A percentile compares a stretch with the other conserved stretches of the same genome.
Conservation (phyloP, 352 stramenopile genomes). For the Globisporangium paddicum region DNA sequence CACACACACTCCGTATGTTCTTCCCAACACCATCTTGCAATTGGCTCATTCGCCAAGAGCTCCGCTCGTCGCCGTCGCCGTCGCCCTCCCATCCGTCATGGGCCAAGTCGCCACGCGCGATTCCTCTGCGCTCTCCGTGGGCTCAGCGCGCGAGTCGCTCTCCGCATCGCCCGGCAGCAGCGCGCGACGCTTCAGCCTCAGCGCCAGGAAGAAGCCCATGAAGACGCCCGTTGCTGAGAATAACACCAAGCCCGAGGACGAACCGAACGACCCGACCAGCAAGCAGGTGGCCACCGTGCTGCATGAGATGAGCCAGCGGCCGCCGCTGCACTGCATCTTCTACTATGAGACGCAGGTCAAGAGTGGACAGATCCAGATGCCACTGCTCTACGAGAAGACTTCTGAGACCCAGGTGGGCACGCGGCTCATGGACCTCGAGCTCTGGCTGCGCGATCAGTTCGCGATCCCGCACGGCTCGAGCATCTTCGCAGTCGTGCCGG, state of each 20-base stretch:
- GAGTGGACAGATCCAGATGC: conserved; percentile 49
- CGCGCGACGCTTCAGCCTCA: not conserved
- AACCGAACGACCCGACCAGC: not conserved
- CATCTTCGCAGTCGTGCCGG: conserved; percentile 70
- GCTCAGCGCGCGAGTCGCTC: not conserved
- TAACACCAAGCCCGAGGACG: not conserved
- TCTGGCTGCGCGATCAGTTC: conserved; percentile 65
- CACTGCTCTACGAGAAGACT: conserved; percentile 56
- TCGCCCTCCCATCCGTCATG: not conserved
- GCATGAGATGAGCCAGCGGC: conserved; percentile 22
- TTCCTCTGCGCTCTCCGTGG: not conserved
- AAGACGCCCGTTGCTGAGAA: not conserved
- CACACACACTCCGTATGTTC: too few species aligned
- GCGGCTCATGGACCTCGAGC: conserved; percentile 65
- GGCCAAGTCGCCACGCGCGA: conserved; percentile 5
- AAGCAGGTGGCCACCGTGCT: conserved; percentile 14
- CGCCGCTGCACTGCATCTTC: conserved; percentile 68
- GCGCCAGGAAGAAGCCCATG: not conserved
- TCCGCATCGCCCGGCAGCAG: not conserved
- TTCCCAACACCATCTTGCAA: not conserved
- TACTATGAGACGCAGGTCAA: conserved; percentile 54
- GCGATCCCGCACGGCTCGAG: conserved; percentile 44
- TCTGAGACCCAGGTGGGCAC: conserved; percentile 29
- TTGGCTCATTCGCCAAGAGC: not conserved
- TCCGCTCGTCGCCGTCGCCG: not conserved